Conservation (phyloP, 495 filamentous ascomycete species). For the Immersiella caudata region DNA sequence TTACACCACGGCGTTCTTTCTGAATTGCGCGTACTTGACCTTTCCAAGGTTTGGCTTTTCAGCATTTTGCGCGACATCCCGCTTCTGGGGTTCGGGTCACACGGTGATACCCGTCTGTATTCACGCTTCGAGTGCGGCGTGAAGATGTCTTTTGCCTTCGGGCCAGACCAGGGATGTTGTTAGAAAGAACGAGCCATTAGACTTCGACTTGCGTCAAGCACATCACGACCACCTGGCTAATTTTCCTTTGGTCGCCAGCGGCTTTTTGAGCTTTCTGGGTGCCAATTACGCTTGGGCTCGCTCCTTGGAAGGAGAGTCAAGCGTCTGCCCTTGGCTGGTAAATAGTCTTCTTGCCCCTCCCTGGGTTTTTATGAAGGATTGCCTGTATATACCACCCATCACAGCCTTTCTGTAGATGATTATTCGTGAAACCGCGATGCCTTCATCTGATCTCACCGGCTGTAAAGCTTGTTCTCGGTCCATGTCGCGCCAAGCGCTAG, state of each 20-base stretch:
- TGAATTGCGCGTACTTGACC: not conserved
- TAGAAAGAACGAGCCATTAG: too few species aligned
- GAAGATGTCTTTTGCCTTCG: not conserved
- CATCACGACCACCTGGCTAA: too few species aligned
- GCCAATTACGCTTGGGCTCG: too few species aligned
- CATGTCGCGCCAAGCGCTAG: too few species aligned
- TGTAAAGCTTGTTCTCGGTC: too few species aligned
- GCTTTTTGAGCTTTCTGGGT: too few species aligned
- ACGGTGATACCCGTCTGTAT: not conserved
- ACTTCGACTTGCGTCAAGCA: too few species aligned
- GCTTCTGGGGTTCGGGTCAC: not conserved
- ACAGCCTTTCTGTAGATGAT: not conserved
- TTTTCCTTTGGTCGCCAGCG: too few species aligned
- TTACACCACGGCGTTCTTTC: not conserved
- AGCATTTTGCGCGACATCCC: not conserved
- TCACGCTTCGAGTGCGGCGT: not conserved
- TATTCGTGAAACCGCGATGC: not conserved
- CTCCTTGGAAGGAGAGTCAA: not conserved
- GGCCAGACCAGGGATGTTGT: not conserved
- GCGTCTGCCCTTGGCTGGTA: not conserved
- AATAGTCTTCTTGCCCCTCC: not conserved
- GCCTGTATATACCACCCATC: not conserved
- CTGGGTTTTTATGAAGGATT: not conserved
- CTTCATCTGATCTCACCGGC: not conserved
- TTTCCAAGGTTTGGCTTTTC: not conserved